Conservation (phyloP, 2,329 filamentous ascomycete genomes). For the Alternaria ventricosa region DNA sequence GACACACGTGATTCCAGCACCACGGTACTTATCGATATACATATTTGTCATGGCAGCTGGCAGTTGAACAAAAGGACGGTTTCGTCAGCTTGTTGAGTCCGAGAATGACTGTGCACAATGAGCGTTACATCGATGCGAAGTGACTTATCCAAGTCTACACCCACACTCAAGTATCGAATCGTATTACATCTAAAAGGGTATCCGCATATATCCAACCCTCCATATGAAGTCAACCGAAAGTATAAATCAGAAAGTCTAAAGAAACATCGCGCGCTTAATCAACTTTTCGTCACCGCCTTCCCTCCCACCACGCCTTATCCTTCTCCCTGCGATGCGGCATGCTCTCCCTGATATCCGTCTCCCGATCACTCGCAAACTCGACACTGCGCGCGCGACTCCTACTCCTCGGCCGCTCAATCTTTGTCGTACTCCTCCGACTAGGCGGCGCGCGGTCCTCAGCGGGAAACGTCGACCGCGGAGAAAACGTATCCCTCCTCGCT, state of each 20-base stretch:
- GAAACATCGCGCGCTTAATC: background rate
- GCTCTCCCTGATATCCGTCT: constrained; percentile 39
- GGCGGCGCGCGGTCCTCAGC: constrained; percentile 16
- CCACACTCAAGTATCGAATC: background rate
- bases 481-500: constrained; percentile 29
- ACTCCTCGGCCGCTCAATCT: constrained; percentile 22
- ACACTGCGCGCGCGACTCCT: constrained; percentile 30
- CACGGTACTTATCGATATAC: background rate
- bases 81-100: background rate
- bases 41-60: background rate
- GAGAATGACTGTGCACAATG: background rate
- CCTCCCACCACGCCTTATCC: constrained; percentile 47
- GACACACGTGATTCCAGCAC: background rate
- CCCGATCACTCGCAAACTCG: constrained; percentile 35
- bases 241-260: background rate
- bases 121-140: background rate
- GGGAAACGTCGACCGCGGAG: constrained; percentile 29
- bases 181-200: constrained; percentile 16
- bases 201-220: constrained; percentile 11
- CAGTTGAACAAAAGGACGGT: background rate
- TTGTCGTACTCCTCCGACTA: constrained; percentile 14
- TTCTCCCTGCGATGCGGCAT: constrained; percentile 46
- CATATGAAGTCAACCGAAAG: background rate
- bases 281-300: constrained; percentile 14
- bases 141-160: background rate